Conservation (phyloP, 2,329 filamentous ascomycete species). For the Paraphaeosphaeria minitans region DNA sequence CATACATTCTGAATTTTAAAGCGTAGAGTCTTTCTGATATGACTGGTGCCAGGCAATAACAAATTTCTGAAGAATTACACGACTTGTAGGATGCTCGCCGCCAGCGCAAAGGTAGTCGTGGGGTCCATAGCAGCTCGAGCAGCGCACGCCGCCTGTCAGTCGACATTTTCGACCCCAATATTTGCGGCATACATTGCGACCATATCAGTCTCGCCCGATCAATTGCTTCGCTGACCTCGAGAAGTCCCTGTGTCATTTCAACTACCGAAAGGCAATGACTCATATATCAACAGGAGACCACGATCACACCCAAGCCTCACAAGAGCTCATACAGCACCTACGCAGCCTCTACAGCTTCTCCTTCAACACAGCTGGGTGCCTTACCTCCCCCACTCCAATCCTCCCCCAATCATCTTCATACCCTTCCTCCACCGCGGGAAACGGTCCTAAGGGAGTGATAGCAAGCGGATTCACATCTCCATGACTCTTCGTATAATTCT, state of each 20-base stretch:
- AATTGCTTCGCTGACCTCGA: too few relatives aligned
- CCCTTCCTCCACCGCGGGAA: constrained; percentile 60
- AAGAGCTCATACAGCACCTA: too few relatives aligned
- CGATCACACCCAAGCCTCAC: too few relatives aligned
- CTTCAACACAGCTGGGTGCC: constrained; percentile 47
- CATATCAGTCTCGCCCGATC: too few relatives aligned
- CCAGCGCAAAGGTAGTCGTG: not conserved
- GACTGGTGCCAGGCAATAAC: constrained; percentile 2
- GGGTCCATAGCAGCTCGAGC: too few relatives aligned
- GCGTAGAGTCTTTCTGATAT: constrained; percentile 8
- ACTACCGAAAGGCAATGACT: too few relatives aligned
- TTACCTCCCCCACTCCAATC: constrained; percentile 55
- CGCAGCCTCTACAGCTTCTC: constrained; percentile 28
- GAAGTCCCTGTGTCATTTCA: too few relatives aligned
- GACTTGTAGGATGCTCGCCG: constrained; percentile 13
- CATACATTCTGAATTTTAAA: constrained; percentile 6
- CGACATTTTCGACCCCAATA: too few relatives aligned
- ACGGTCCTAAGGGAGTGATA: constrained; percentile 68
- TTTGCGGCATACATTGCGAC: too few relatives aligned
- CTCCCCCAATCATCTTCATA: constrained; percentile 57
- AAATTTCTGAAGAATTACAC: constrained; percentile 9
- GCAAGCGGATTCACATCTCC: constrained; percentile 63
- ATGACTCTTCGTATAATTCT: constrained; percentile 66
- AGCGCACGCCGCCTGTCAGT: too few relatives aligned
- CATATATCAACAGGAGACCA: too few relatives aligned